phyloP scores from a whole-genome alignment of 1,139 yeast genomes.

The Taphrina flavorubra region DNA sequence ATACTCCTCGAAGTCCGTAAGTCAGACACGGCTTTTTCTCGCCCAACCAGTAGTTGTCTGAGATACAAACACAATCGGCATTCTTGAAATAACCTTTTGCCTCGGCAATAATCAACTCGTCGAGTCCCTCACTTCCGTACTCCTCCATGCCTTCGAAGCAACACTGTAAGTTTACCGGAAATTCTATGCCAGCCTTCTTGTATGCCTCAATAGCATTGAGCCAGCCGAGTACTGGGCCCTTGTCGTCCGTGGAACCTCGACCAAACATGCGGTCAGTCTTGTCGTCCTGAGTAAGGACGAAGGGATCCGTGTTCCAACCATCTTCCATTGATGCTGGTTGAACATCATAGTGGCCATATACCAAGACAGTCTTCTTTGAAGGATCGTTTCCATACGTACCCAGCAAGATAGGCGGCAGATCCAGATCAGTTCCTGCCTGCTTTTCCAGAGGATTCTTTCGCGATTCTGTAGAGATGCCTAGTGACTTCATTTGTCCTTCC shows the following conservation, averaged over 20 bases:
- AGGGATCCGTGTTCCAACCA: conserved; percentile 96
- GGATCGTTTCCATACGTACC: conserved; percentile 86
- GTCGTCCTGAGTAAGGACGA: conserved; percentile 61
- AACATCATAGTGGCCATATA: conserved; percentile 97
- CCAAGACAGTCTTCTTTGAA: conserved; percentile 78
- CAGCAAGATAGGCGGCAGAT: conserved; percentile 89
- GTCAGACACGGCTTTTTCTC: conserved; percentile 95
- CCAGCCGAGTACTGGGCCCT: conserved; percentile 99
- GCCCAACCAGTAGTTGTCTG: conserved; percentile 98
- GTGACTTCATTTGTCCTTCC: conserved; percentile 65
- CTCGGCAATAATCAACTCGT: conserved; percentile 76
- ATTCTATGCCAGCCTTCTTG: conserved; percentile 76
- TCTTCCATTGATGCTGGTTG: conserved; percentile 93
- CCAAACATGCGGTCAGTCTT: conserved; percentile 70
- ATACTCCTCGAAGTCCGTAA: conserved; percentile 95
- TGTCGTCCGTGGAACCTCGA: conserved; percentile 96
- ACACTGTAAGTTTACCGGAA: conserved; percentile 89
- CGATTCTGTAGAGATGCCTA: conserved; percentile 78
- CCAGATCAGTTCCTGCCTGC: conserved; percentile 72
- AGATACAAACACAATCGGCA: conserved; percentile 92
- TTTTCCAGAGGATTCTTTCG: conserved; percentile 79
- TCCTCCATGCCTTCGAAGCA: conserved; percentile 99
- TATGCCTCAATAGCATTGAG: conserved; percentile 91
- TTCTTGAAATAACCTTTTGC: conserved; percentile 78
- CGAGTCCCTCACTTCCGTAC: conserved; percentile 92